These are phyloP conservation scores for Thalassiosira ordinaria DNA, from an alignment of 352 stramenopile genomes.

Conservation along the genomic window DNA sequence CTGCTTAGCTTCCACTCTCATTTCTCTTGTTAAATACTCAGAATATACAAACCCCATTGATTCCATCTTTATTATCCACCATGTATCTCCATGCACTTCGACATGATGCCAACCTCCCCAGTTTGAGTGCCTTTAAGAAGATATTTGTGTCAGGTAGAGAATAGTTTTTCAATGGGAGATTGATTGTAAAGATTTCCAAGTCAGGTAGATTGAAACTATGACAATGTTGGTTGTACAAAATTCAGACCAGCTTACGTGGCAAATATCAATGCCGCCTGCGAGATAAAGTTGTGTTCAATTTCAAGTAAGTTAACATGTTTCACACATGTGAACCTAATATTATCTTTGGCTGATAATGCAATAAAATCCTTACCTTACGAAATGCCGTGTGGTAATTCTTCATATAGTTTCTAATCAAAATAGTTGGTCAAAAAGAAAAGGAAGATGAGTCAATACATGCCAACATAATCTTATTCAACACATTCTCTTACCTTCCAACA, in stretches of 20 bases:
- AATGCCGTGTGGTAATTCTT: constrained; percentile 83
- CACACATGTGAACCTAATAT: too few species aligned
- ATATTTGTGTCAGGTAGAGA: too few species aligned
- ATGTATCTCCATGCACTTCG: constrained; percentile 83
- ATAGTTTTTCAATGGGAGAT: too few species aligned
- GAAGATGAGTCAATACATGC: too few species aligned
- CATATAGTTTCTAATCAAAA: constrained; percentile 68
- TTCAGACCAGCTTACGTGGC: constrained; percentile 31
- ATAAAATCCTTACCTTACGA: constrained; percentile 43
- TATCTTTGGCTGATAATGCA: constrained; percentile 53
- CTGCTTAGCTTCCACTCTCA: constrained; percentile 43
- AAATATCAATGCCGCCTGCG: constrained; percentile 45
- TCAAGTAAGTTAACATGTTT: constrained; percentile 49
- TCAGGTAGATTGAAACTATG: too few species aligned
- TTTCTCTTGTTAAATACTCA: constrained; percentile 64
- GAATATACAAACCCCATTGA: constrained; percentile 78
- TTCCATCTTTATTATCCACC: constrained; percentile 81
- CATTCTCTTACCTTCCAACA: constrained; percentile 44
- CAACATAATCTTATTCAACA: too few species aligned
- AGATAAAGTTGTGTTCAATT: neutral
- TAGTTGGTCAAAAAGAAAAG: neutral
- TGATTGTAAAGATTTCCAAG: too few species aligned
- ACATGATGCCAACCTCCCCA: constrained; percentile 87
- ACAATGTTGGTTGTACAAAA: too few species aligned
- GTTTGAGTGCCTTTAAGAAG: constrained; percentile 45